phyloP scores from a whole-genome alignment of 1,284 basidiomycete species.

The Coniophora puteana region DNA sequence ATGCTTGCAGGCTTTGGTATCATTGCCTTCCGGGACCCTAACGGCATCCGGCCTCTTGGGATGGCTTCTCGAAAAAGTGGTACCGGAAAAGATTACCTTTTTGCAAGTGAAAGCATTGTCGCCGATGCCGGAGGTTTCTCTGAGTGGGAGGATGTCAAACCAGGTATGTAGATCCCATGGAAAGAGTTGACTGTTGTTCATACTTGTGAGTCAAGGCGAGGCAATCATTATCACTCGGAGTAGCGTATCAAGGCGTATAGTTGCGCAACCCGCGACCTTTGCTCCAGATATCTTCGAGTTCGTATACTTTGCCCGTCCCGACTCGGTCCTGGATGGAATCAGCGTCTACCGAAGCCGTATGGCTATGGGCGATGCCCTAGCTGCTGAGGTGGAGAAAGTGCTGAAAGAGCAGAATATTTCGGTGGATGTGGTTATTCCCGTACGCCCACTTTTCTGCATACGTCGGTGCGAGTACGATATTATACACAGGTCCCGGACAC shows the following conservation, averaged over 20 bases:
- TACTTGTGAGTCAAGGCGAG: conserved; percentile 55
- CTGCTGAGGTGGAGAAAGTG: conserved; percentile 80
- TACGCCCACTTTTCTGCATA: conserved; percentile 21
- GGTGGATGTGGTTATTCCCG: conserved; percentile 97
- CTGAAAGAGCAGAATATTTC: conserved; percentile 66
- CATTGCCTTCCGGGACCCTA: conserved; percentile 98
- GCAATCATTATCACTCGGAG: conserved; percentile 92
- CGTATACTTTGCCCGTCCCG: conserved; percentile 98
- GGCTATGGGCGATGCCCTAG: conserved; percentile 98
- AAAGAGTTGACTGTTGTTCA: no score
- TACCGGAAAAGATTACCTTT: conserved; percentile 79
- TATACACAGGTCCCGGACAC: conserved; percentile 84
- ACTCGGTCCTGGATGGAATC: conserved; percentile 96
- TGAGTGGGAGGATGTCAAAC: conserved; percentile 92
- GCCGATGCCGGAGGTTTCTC: conserved; percentile 90
- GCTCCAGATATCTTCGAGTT: conserved; percentile 99
- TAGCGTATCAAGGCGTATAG: conserved; percentile 70
- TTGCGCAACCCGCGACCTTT: conserved; percentile 69
- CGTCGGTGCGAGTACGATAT: conserved; percentile 4
- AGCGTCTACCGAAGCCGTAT: conserved; percentile 97
- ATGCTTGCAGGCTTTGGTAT: conserved; percentile 99
- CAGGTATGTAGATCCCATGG: no score
- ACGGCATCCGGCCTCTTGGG: conserved; percentile 93
- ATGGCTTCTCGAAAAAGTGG: conserved; percentile 64
- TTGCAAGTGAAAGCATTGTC: conserved; percentile 95